Conservation (phyloP, 306 rosid species). For the Lablab purpureus region DNA sequence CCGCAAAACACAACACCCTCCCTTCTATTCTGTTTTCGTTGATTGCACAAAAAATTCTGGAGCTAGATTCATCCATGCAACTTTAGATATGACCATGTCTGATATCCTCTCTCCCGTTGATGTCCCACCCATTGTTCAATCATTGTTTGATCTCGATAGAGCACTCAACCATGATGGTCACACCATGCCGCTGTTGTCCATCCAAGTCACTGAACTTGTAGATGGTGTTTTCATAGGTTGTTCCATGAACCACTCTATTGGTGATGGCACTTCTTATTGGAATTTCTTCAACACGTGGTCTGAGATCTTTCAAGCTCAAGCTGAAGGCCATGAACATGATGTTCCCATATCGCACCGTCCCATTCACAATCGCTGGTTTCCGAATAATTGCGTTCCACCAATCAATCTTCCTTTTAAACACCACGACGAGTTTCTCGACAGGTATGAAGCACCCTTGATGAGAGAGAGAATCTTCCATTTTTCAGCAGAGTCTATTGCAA, state of each 20-base stretch:
- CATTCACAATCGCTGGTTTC: constrained; percentile 59
- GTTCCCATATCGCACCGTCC: constrained; percentile 52
- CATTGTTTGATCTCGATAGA: constrained; percentile 61
- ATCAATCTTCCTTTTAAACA: constrained; percentile 56
- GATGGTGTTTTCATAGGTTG: constrained; percentile 73
- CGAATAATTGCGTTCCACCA: constrained; percentile 45
- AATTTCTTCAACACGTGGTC: constrained; percentile 64
- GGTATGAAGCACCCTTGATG: constrained; percentile 54
- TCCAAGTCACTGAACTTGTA: constrained; percentile 59
- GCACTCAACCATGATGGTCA: constrained; percentile 69
- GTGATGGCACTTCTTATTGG: constrained; percentile 69
- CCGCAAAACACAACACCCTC: constrained; percentile 33
- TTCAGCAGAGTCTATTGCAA: constrained; percentile 58
- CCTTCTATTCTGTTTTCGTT: constrained; percentile 46
- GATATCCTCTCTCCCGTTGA: constrained; percentile 62
- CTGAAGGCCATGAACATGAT: background rate
- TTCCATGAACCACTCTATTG: constrained; percentile 59
- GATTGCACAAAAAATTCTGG: constrained; percentile 51
- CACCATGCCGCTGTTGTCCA: constrained; percentile 52
- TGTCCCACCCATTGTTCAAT: constrained; percentile 59
- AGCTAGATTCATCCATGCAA: constrained; percentile 58
- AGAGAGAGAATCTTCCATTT: constrained; percentile 70
- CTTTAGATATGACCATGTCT: constrained; percentile 49
- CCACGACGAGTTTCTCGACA: constrained; percentile 52
- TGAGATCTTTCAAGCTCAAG: constrained; percentile 56